Percentiles rank a stretch among this genome's conserved stretches.
These are phyloP conservation scores for Podaxis rugospora DNA, from an alignment of 768 basidiomycete genomes.

Conservation along the genomic window DNA sequence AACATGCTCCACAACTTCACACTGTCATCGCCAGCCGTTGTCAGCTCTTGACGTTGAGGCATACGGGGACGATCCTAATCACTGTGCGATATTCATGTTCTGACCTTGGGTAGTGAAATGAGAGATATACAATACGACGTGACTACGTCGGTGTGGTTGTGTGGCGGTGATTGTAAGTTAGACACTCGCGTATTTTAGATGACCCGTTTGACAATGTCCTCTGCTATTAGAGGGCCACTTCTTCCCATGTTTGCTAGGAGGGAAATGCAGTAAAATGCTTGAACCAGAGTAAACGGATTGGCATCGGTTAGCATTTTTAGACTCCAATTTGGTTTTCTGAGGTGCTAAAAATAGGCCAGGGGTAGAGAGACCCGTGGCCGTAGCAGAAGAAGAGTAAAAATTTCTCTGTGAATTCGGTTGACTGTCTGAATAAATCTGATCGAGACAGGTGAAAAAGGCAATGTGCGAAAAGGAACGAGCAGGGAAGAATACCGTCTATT, in stretches of 20 bases:
- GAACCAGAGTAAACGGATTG: neutral
- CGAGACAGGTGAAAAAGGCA: too few species aligned
- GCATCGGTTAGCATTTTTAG: neutral
- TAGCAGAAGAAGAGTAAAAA: too few species aligned
- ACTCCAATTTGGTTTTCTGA: neutral
- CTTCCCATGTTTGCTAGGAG: neutral
- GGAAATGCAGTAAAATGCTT: neutral
- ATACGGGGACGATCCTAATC: neutral
- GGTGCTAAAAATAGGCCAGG: neutral
- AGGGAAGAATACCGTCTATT: too few species aligned
- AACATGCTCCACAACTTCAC: neutral
- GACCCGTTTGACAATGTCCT: neutral
- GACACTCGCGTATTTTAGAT: neutral
- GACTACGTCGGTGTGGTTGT: neutral
- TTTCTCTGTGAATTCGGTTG: too few species aligned
- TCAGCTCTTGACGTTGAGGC: neutral
- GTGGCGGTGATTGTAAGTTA: neutral
- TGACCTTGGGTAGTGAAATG: neutral
- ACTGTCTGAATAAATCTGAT: too few species aligned
- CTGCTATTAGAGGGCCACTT: neutral
- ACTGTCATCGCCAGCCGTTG: neutral
- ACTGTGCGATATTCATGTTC: neutral
- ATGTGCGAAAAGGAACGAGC: too few species aligned
- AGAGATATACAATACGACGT: neutral
- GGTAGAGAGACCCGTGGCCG: too few species aligned